Evolutionary conservation across 2,329 filamentous ascomycete genomes (phyloP), one percentile per base, ranked within the genome.

Genomic region (Cadophora gregata): DNA sequence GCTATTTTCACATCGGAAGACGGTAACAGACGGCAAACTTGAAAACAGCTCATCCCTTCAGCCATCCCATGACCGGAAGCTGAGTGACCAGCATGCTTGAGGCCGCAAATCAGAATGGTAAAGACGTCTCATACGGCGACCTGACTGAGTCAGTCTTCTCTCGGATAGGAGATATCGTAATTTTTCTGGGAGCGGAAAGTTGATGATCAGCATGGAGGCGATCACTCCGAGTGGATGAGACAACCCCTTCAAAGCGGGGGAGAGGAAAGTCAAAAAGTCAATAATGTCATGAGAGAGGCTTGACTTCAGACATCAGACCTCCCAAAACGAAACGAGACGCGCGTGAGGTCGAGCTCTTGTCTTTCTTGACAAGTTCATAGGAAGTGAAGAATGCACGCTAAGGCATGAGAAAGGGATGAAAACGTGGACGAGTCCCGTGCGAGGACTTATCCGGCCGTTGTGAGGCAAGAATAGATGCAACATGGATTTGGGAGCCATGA

Each of bases 331-430:
- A 58, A 58, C 55, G 31, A 42, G 21, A 42, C 31, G 31, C 33
- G 55, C 55, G n/a, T n/a, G n/a, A n/a, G n/a, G n/a, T 58, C 55
- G 55, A 58, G 55, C 55, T 25, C 42, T 42, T 58, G 55, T 58
- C 55, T 58, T 21, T 58, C 55, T 38, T 38, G 55, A 58, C 21
- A 42, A 25, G 55, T 27, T 12, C 6, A n/a, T 42, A 33, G 3
- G n/a, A 58, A n/a, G 8, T 5, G 31, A 36, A 36, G 50, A 31
- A 53, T 21, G 53, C 16, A 19, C 36, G 31, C 21, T 58, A 58
- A 58, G 21, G 33, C 33, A 58, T 25, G 55, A 25, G 55, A 58
- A 58, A 58, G 55, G 55, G 55, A 58, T 58, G 55, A 36, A 36
- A 56, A 56, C 53, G 29, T 56, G 53, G 53, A 36, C 2, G 53